Base-by-base conservation (phyloP, 768 basidiomycete species). In the Phylloporus sp. region DNA sequence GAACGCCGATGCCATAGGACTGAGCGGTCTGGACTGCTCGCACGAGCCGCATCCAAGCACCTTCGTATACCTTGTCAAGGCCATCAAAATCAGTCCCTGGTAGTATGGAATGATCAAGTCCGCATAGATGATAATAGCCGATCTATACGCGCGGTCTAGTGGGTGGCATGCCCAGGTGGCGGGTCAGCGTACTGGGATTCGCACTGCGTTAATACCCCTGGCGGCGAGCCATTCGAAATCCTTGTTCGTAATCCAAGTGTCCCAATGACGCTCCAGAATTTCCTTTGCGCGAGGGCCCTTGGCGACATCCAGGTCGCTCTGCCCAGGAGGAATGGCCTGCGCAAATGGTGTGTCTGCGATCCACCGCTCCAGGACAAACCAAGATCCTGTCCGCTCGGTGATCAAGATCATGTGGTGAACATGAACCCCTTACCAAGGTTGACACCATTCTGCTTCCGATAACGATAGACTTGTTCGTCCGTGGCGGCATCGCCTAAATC, bases 331-430 rank as follows among this genome's bases (percentile, higher is more conserved):
- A 11, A 50, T 60, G 9, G 87, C 84, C 14, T 64, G 60, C 3
- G 63, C 67, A 56, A 82, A 90, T 0, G 84, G 84, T 0, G 62
- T 38, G 2, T 79, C 76, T 13, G 78, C 61, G 31, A 90, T 86
- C 88, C 88, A 90, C 27, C 77, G 69, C 63, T 90, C 88, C 15
- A 87, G 74, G 4, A 85, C 81, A 52, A 90, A 90, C 86, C 84
- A 87, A 7, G 78, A 82, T 1, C 85, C 84, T 87, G 49, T 22
- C 18, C 8, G 22, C 44, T 43, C 11, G 32, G 41, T 57, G 50
- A 54, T 52, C 48, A 35, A 26, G 37, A 32, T 39, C 37, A 27
- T 34, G 13, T 22, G 8, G 29, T 46, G 50, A 26, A 39, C 48
- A 23, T 32, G 24, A 17, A 20, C 42, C 23, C 46, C 50, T 61